Percentiles rank a stretch among this genome's conserved stretches.
Evolutionary conservation across 139 green algal species (phyloP).

Genomic region (Ettlia oleoabundans): DNA sequence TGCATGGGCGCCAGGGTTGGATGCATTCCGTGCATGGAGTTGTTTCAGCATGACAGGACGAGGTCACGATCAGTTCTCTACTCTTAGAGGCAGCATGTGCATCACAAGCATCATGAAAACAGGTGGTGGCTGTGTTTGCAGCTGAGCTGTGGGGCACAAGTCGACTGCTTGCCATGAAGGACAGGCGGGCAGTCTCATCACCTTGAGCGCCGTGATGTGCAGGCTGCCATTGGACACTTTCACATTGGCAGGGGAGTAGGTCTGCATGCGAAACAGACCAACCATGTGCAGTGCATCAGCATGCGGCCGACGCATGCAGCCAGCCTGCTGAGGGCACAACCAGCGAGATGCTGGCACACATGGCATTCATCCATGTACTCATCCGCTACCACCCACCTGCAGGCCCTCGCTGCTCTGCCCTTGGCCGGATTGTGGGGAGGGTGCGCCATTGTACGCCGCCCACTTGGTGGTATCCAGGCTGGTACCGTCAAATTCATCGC

Average conservation of each 20-base stretch:
- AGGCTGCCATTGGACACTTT: neutral
- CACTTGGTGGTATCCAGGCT: constrained; percentile 2
- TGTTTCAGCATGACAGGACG: neutral
- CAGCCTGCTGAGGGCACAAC: neutral
- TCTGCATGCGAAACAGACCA: neutral
- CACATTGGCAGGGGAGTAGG: neutral
- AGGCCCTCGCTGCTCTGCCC: neutral
- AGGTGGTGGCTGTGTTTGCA: too few species aligned
- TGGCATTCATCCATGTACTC: neutral
- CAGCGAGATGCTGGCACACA: neutral
- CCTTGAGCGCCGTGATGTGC: neutral
- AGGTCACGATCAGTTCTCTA: too few species aligned
- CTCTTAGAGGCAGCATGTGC: neutral
- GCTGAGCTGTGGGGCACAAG: too few species aligned
- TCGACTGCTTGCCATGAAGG: neutral
- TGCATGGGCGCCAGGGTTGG: neutral
- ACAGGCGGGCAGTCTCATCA: neutral
- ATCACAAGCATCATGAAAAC: neutral
- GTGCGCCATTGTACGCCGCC: neutral
- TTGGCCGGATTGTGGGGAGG: neutral
- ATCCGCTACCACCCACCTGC: neutral
- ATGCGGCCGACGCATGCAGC: neutral
- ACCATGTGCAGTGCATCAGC: neutral
- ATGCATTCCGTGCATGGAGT: neutral
- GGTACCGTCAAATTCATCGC: constrained; percentile 7